These are phyloP conservation scores for Polygonum aviculare DNA, from an alignment of 148 eudicot species.

Conservation along the genomic window DNA sequence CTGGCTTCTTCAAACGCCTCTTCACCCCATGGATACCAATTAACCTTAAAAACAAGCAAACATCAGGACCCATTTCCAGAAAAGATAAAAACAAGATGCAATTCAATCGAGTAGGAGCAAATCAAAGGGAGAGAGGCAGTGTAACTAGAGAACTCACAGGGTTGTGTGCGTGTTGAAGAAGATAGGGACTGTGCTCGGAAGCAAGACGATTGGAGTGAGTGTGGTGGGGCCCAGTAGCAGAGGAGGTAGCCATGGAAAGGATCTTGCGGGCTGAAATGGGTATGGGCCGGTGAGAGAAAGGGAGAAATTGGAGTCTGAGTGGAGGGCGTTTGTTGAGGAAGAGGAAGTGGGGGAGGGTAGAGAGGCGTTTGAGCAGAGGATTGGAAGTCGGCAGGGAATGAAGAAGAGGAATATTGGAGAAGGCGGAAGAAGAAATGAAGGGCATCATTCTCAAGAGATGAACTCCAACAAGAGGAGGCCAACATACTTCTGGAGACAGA, in stretches of 20 bases:
- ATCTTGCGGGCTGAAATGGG: constrained; percentile 15
- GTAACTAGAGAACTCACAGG: constrained; percentile 37
- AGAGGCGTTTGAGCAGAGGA: constrained; percentile 5
- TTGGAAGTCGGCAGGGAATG: neutral
- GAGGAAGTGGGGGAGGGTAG: neutral
- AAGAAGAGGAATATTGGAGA: neutral
- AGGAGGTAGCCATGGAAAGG: constrained; percentile 47
- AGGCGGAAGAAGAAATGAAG: neutral
- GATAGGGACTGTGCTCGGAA: constrained; percentile 91
- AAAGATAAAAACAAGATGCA: neutral
- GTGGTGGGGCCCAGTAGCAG: constrained; percentile 19
- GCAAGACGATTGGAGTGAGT: constrained; percentile 66
- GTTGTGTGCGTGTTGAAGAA: constrained; percentile 97
- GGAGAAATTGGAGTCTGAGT: neutral
- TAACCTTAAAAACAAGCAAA: constrained; percentile 38
- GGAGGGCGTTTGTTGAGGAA: neutral
- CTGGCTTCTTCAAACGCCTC: constrained; percentile 94
- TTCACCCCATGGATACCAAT: constrained; percentile 99
- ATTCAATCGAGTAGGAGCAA: neutral
- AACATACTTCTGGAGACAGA: too few species aligned
- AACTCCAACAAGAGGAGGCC: too few species aligned
- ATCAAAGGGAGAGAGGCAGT: neutral
- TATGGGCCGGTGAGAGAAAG: neutral
- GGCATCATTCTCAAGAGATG: too few species aligned
- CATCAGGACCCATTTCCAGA: neutral